These are phyloP conservation scores for Calonectria hongkongensis DNA, from an alignment of 2,329 filamentous ascomycete genomes.

Conservation along the genomic window DNA sequence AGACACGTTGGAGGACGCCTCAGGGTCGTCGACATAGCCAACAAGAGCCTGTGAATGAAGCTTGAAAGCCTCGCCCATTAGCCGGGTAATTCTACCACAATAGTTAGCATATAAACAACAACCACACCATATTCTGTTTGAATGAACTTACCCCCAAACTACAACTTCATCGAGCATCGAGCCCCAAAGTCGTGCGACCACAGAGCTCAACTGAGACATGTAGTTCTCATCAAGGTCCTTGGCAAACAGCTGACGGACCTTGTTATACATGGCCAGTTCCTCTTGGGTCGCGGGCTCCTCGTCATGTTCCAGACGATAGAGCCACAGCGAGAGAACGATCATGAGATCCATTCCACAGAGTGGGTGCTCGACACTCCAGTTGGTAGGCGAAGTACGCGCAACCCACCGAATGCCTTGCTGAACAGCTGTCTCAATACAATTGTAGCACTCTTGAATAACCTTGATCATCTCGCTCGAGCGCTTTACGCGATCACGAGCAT, in stretches of 20 bases:
- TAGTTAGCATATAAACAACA: conserved; percentile 45
- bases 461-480: conserved; percentile 98
- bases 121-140: neutral
- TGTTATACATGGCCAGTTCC: conserved; percentile 92
- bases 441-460: conserved; percentile 97
- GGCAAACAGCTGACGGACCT: conserved; percentile 91
- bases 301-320: conserved; percentile 99
- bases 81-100: conserved; percentile 83
- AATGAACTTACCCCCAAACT: conserved; percentile 93
- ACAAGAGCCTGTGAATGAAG: conserved; percentile 95
- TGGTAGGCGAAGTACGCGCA: conserved; percentile 96
- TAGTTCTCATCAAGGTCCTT: conserved; percentile 91
- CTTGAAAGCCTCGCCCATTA: conserved; percentile 99
- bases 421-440: conserved; percentile 97
- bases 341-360: conserved; percentile 97
- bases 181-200: conserved; percentile 95
- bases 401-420: conserved; percentile 98
- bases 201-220: conserved; percentile 91
- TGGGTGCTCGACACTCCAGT: conserved; percentile 99
- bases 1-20: conserved; percentile 80
- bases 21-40: conserved; percentile 92
- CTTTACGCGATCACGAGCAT: conserved; percentile 94
- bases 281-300: conserved; percentile 91
- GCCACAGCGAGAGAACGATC: conserved; percentile 97
- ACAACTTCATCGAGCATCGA: conserved; percentile 99